Evolutionary conservation across 305 asterid genomes (phyloP), one percentile per base, ranked within the genome.

Genomic region (Nicotiana rustica): DNA sequence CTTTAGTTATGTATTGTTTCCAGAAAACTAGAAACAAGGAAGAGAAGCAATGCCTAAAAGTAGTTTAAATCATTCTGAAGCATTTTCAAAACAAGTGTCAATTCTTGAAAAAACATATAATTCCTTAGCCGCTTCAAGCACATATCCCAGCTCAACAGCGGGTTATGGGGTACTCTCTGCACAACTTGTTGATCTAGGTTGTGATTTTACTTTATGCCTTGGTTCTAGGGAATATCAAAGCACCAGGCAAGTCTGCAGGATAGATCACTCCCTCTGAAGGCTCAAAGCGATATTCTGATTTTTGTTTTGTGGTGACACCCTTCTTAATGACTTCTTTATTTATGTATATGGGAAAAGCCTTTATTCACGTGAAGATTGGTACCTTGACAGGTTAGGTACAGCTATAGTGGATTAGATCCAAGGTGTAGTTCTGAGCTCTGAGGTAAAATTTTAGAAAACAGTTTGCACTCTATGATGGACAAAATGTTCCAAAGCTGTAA

Each of bases 201-300:
- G 41, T 73, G 25, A 25, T 12, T 49, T 13, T 73, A 73, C 62
- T 21, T 47, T 73, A 6, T 6, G 41, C 62, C 14, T 73, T 49
- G 79, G 49, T 49, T 71, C 79, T 73, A 21, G 62, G 62, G 79
- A 49, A 47, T 49, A 47, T 5, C 64, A 25, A 49, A 73, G 79
- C 62, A 73, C 14, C 64, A 25, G 15, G 25, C 21, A 13, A 73
- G 44, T 25, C 8, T 33, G 57, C 9, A 15, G n/a, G 18, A 7
- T 49, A 31, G 62, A 49, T 12, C 41, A 73, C 79, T 12, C 60
- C 8, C 13, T 18, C 60, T 19, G 38, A 35, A 4, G 12, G 35
- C 59, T 71, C 60, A 44, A 71, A 44, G 19, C 36, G 9, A 35
- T 44, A 70, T 69, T 71, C 60, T 44, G 38, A 41, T 38, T 38